Evolutionary conservation across 202 grass and related monocot genomes (phyloP), one percentile per base, ranked within the genome.

Genomic region (Alloteropsis angusta): DNA sequence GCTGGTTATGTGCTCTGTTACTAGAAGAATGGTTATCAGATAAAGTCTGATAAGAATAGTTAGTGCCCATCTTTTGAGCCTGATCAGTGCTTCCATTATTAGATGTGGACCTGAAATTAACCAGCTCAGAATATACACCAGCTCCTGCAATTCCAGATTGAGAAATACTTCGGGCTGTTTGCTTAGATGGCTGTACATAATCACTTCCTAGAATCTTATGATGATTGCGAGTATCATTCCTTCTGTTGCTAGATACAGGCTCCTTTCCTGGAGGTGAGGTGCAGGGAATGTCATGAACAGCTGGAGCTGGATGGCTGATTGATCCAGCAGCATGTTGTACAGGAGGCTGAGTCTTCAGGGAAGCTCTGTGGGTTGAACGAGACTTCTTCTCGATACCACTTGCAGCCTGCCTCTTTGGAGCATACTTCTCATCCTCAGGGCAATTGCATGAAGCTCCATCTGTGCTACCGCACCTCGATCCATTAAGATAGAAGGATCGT

Each of bases 401-500:
- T 22, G 34, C 64, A 58, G 87, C 63, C 75, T 93, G 87, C 60
- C 71, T 88, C 60, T 87, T 90, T 78, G 95, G 83, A 82, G 75
- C 82, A 85, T 71, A 76, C 69, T 72, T 77, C 32, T 95, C 92
- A 81, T 98, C 95, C 9, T 98, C 95, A 9, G 92, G 77, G 68
- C 89, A 90, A 50, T 92, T 93, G 71, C 83, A 94, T 17, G 92
- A 81, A 80, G 92, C 79, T 74, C 84, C 92, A 84, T 98, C 95
- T 19, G 88, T 76, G 73, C 75, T 91, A 67, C 93, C 84, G 34
- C 85, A 83, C 62, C 89, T 85, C 81, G 94, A 80, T 62, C 94
- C 94, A 85, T 73, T 97, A 74, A 97, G 68, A 71, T 97, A 97
- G 81, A 97, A 94, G 37, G 91, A 85, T 56, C 91, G 80, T 50